Evolutionary conservation across 1,284 basidiomycete species (phyloP).

Genomic region (Cronartium ribicola): DNA sequence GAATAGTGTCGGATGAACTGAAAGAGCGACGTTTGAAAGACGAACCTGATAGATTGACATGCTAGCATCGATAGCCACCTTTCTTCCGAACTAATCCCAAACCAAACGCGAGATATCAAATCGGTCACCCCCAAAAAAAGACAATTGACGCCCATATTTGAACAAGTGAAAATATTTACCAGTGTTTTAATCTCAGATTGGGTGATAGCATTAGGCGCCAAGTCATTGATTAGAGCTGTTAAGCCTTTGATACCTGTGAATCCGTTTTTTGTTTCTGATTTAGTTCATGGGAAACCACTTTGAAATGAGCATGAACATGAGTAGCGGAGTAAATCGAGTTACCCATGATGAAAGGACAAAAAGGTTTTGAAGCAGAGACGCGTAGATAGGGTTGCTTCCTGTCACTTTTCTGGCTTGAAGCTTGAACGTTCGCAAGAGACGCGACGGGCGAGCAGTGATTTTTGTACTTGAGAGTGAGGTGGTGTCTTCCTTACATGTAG

Average conservation of each 20-base stretch:
- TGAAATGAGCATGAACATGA: no score
- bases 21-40: neutral
- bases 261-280: no score
- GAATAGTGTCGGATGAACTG: neutral
- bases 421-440: no score
- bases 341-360: no score
- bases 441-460: no score
- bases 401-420: no score
- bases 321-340: no score
- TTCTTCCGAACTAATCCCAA: conserved; percentile 68
- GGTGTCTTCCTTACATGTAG: no score
- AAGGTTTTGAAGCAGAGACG: no score
- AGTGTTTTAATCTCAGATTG: conserved; percentile 52
- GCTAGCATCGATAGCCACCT: conserved; percentile 94
- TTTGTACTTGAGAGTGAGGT: no score
- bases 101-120: conserved; percentile 38
- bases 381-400: no score
- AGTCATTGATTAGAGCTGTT: conserved; percentile 50
- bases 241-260: conserved; percentile 46
- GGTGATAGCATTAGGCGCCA: conserved; percentile 51
- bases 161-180: conserved; percentile 42
- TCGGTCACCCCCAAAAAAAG: neutral
- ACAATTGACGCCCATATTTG: neutral
- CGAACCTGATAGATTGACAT: conserved; percentile 28
- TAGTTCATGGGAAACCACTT: no score